Evolutionary conservation across 176 grass and related monocot genomes (phyloP).

Genomic region (Musa troglodytarum): DNA sequence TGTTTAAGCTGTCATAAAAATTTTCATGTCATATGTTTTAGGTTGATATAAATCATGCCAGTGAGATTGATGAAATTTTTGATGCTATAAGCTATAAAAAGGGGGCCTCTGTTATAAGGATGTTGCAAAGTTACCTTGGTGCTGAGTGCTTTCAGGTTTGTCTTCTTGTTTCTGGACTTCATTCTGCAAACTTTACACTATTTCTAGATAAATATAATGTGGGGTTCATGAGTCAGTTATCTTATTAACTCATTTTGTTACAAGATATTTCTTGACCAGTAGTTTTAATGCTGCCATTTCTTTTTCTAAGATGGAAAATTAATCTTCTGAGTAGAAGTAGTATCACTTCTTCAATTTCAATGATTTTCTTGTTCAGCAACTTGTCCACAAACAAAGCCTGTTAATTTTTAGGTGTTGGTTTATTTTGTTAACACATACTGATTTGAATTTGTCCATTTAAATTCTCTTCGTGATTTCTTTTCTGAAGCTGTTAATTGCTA

Average conservation of each 20-base stretch:
- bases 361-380: background rate
- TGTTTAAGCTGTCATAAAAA: background rate
- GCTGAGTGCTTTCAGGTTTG: constrained; percentile 92
- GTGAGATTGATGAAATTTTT: constrained; percentile 98
- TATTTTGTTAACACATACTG: too few relatives aligned
- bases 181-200: background rate
- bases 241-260: background rate
- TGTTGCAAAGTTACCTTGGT: constrained; percentile 97
- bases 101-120: constrained; percentile 88
- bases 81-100: constrained; percentile 99
- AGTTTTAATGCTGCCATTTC: background rate
- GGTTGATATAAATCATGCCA: constrained; percentile 94
- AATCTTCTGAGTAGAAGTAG: too few relatives aligned
- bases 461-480: too few relatives aligned
- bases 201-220: background rate
- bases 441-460: too few relatives aligned
- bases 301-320: background rate
- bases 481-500: too few relatives aligned
- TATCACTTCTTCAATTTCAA: background rate
- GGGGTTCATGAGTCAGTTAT: background rate
- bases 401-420: too few relatives aligned
- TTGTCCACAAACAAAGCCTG: background rate
- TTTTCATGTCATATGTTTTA: constrained; percentile 17
- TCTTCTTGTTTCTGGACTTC: constrained; percentile 8
- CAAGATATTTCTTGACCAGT: constrained; percentile 2